A percentile compares a stretch with the other conserved stretches of the same genome.
Conservation (phyloP, 768 basidiomycete species). For the Collybia nuda region DNA sequence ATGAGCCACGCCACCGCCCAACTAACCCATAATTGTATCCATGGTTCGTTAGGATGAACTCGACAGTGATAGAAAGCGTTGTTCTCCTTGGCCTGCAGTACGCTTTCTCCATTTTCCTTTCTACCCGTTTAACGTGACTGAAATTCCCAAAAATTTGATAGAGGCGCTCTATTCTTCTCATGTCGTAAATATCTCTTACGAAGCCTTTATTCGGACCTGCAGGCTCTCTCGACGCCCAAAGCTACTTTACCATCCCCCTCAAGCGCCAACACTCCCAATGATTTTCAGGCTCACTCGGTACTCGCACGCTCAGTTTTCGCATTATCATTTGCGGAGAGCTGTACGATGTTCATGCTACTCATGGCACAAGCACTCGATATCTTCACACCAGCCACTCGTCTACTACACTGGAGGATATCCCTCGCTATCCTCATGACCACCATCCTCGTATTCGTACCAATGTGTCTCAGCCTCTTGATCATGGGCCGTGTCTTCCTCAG, state of each 20-base stretch:
- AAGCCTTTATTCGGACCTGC: slow-evolving; percentile 61
- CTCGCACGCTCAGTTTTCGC: slow-evolving; percentile 64
- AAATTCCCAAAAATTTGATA: too few relatives aligned
- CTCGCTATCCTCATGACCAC: slow-evolving; percentile 56
- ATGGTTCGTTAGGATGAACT: neutral
- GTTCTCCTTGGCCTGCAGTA: neutral
- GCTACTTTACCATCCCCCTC: slow-evolving; percentile 17
- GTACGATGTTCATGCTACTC: slow-evolving; percentile 68
- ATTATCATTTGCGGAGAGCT: slow-evolving; percentile 72
- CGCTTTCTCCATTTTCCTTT: too few relatives aligned
- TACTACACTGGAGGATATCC: slow-evolving; percentile 69
- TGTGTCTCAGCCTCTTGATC: slow-evolving; percentile 57
- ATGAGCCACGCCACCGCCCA: too few relatives aligned
- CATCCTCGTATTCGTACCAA: slow-evolving; percentile 67
- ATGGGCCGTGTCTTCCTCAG: slow-evolving; percentile 38
- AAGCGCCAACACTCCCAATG: slow-evolving; percentile 19
- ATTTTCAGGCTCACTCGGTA: slow-evolving; percentile 44
- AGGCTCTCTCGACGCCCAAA: slow-evolving; percentile 35
- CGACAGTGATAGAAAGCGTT: neutral
- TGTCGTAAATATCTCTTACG: slow-evolving; percentile 60
- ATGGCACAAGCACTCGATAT: slow-evolving; percentile 66
- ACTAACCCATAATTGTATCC: too few relatives aligned
- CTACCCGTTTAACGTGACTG: too few relatives aligned
- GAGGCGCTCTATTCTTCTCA: slow-evolving; percentile 42
- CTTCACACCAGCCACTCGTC: slow-evolving; percentile 55